Conservation (phyloP, 768 basidiomycete genomes). For the Coprinellus micaceus region DNA sequence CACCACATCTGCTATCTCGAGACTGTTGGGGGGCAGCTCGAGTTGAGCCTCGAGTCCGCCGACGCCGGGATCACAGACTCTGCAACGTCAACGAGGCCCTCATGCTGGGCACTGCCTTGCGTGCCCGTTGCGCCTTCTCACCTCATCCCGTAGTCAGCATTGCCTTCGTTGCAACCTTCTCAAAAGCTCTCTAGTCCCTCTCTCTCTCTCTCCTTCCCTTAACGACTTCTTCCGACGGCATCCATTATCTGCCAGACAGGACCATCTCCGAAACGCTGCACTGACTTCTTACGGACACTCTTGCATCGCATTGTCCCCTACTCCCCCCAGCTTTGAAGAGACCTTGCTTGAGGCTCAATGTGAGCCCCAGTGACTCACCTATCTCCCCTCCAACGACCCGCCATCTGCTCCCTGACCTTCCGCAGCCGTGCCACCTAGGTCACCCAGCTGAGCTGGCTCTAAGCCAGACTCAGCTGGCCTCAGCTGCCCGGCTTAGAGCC, state of each 20-base stretch:
- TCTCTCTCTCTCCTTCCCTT: conserved; percentile 11
- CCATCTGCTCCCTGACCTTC: conserved; percentile 30
- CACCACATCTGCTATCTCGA: conserved; percentile 86
- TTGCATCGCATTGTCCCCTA: conserved; percentile 34
- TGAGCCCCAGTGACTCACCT: conserved; percentile 28
- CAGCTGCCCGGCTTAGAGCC: too few relatives aligned
- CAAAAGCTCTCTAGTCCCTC: conserved; percentile 20
- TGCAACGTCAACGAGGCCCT: conserved; percentile 85
- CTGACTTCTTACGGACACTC: conserved; percentile 52
- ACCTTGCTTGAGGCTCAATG: conserved; percentile 9
- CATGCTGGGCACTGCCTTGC: conserved; percentile 78
- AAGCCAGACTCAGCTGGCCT: too few relatives aligned
- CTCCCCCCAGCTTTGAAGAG: conserved; percentile 22
- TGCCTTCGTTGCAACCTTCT: conserved; percentile 28
- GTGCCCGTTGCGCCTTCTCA: conserved; percentile 52
- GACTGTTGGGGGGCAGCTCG: conserved; percentile 69
- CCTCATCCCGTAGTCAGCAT: conserved; percentile 29
- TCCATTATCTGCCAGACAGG: conserved; percentile 54
- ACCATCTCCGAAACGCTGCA: conserved; percentile 42
- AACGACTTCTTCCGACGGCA: conserved; percentile 26
- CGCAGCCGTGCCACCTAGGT: conserved; percentile 67
- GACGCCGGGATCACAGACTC: conserved; percentile 80
- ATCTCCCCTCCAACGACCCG: conserved; percentile 26
- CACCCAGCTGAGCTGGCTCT: too few relatives aligned
- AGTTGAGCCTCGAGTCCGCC: conserved; percentile 71